Conservation (phyloP, 441 rosid genomes). For the Adansonia grandidieri region DNA sequence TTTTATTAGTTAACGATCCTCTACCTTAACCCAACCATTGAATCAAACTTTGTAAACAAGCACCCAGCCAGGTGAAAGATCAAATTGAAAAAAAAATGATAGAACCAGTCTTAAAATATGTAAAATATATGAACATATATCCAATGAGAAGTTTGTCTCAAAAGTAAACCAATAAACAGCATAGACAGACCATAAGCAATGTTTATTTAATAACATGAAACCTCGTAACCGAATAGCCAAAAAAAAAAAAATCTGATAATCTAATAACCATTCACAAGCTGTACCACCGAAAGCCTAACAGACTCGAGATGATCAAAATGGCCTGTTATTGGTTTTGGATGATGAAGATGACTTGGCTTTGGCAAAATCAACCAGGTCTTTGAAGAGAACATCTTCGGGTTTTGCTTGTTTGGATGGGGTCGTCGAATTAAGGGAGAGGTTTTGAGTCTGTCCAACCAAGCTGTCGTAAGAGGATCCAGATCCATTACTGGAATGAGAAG, state of each 20-base stretch:
- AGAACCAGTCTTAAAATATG: conserved; percentile 15
- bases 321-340: conserved; percentile 63
- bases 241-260: conserved; percentile 17
- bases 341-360: conserved; percentile 81
- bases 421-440: conserved; percentile 63
- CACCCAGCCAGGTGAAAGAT: neutral
- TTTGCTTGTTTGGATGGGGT: conserved; percentile 65
- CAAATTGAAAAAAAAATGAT: neutral
- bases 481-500: conserved; percentile 57
- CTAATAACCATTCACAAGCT: neutral
- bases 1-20: no score
- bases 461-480: conserved; percentile 68
- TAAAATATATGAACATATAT: neutral
- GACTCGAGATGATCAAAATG: conserved; percentile 46
- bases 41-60: no score
- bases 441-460: conserved; percentile 71
- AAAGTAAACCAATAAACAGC: conserved; percentile 28
- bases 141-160: conserved; percentile 23
- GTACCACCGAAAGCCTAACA: conserved; percentile 32
- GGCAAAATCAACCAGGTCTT: conserved; percentile 93
- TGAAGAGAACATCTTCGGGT: conserved; percentile 92
- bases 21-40: no score
- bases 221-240: conserved; percentile 15
- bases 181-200: conserved; percentile 30
- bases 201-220: conserved; percentile 39